Percentiles rank a stretch among this genome's conserved stretches.
Conservation (phyloP, 2,329 filamentous ascomycete genomes). For the Piedraia hortae region DNA sequence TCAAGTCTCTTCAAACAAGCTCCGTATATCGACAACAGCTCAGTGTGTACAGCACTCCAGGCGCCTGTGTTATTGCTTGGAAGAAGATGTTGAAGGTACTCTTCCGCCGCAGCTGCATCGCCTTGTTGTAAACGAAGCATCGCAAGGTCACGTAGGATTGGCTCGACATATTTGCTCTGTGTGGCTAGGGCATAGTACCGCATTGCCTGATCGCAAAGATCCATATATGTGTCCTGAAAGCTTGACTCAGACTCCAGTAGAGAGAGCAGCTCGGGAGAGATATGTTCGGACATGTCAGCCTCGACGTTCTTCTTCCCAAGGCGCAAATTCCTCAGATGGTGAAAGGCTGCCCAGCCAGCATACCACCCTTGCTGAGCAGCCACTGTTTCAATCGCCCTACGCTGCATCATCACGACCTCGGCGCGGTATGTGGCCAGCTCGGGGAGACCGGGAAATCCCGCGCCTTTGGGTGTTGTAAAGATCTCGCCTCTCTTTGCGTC, state of each 20-base stretch:
- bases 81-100: slow-evolving; percentile 51
- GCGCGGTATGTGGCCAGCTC: slow-evolving; percentile 61
- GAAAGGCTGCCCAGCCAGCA: slow-evolving; percentile 35
- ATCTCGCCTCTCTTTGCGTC: no score
- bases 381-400: slow-evolving; percentile 49
- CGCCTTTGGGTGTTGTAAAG: slow-evolving; percentile 2
- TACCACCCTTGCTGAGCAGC: slow-evolving; percentile 48
- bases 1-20: slow-evolving; percentile 53
- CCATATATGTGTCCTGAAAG: slow-evolving; percentile 20
- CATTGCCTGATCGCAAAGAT: slow-evolving; percentile 58
- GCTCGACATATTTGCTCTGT: slow-evolving; percentile 48
- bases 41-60: slow-evolving; percentile 57
- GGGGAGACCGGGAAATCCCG: slow-evolving; percentile 28
- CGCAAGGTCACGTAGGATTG: slow-evolving; percentile 59
- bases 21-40: slow-evolving; percentile 65
- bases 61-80: slow-evolving; percentile 50
- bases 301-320: slow-evolving; percentile 11
- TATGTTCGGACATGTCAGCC: slow-evolving; percentile 9
- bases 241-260: slow-evolving; percentile 13
- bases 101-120: slow-evolving; percentile 46
- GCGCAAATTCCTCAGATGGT: slow-evolving; percentile 1
- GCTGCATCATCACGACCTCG: slow-evolving; percentile 53
- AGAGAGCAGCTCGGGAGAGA: slow-evolving; percentile 4
- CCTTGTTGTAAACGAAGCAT: slow-evolving; percentile 43
- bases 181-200: slow-evolving; percentile 60